phyloP scores from a whole-genome alignment of 352 stramenopile species.

The Phytophthora cactorum region DNA sequence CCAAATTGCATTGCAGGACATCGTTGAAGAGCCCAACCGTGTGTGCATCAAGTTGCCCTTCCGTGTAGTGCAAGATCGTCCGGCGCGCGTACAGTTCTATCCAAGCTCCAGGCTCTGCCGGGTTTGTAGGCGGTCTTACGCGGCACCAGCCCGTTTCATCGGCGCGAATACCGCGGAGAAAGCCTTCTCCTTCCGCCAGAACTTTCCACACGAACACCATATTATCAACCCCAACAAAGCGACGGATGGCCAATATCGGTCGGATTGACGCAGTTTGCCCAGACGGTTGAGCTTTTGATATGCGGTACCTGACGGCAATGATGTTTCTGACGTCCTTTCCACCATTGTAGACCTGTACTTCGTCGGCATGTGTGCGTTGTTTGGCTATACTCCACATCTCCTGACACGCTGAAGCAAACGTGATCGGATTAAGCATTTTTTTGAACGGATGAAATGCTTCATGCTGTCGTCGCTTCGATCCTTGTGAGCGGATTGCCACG shows the following conservation, averaged over 20 bases:
- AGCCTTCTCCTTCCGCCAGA: not conserved
- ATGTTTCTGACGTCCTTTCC: not conserved
- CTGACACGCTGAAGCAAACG: not conserved
- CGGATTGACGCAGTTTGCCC: not conserved
- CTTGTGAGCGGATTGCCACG: not conserved
- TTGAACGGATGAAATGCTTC: not conserved
- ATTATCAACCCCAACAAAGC: not conserved
- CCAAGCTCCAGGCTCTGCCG: not conserved
- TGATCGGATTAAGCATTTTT: not conserved
- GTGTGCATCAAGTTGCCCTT: not conserved
- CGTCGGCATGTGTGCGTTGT: not conserved
- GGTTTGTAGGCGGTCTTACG: not conserved
- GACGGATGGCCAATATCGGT: not conserved
- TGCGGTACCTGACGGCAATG: conserved; percentile 1
- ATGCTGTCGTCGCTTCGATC: not conserved
- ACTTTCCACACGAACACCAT: not conserved
- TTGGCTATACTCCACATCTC: conserved; percentile 1
- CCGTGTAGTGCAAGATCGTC: not conserved
- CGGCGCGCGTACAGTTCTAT: not conserved
- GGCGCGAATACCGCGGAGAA: not conserved
- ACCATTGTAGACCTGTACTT: not conserved
- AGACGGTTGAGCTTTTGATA: not conserved
- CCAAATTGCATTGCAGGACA: not conserved
- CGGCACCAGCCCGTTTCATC: conserved; percentile 1
- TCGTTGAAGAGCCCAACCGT: not conserved